A percentile compares a stretch with the other conserved stretches of the same genome.
These are phyloP conservation scores for Aureobasidium lini DNA, from an alignment of 2,329 filamentous ascomycete genomes.

Conservation along the genomic window DNA sequence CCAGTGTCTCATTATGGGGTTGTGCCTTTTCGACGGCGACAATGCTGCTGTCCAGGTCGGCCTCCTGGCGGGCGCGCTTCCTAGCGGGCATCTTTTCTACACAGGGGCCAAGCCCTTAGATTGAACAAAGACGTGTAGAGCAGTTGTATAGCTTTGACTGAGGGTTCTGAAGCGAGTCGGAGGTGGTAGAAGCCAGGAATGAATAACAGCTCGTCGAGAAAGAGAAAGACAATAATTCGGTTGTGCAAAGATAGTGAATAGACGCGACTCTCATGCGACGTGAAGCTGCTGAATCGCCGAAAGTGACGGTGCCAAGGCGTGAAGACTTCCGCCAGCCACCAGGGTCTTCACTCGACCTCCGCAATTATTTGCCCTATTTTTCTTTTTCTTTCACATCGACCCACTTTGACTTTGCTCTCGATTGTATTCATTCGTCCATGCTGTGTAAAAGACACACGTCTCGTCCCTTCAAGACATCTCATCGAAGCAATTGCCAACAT, in stretches of 20 bases:
- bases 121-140: neutral
- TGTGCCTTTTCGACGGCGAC: conserved; percentile 12
- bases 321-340: neutral
- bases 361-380: neutral
- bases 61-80: conserved; percentile 50
- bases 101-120: conserved; percentile 11
- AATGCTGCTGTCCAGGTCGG: conserved; percentile 33
- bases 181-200: neutral
- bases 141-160: neutral
- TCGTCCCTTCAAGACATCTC: neutral
- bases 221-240: neutral
- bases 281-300: neutral
- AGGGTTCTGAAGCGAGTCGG: no score
- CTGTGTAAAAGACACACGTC: neutral
- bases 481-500: neutral
- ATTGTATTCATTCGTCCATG: neutral
- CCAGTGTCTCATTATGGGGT: conserved; percentile 42
- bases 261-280: neutral
- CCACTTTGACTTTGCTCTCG: neutral
- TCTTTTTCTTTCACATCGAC: neutral
- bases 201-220: neutral
- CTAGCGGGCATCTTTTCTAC: conserved; percentile 42
- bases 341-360: neutral
- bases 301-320: neutral
- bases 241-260: neutral